These are phyloP conservation scores for Tetrapisispora phaffii DNA, from an alignment of 805 yeast species.

Conservation along the genomic window DNA sequence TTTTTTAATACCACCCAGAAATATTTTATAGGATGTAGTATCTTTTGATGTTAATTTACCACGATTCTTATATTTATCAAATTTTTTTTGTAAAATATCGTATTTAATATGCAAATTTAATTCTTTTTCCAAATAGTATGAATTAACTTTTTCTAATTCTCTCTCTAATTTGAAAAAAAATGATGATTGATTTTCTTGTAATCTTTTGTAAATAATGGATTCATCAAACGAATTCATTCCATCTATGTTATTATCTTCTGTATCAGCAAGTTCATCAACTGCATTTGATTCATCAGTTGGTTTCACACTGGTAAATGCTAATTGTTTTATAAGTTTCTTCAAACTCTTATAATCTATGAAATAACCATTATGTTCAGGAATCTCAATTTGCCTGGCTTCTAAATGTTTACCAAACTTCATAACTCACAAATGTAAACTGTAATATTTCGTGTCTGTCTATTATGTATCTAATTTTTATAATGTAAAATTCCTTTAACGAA, in stretches of 20 bases:
- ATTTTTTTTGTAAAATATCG: conserved; percentile 66
- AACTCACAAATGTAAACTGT: background rate
- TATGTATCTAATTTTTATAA: no score
- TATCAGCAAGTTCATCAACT: background rate
- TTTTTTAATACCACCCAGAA: conserved; percentile 82
- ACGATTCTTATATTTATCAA: conserved; percentile 37
- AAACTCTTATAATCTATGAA: conserved; percentile 92
- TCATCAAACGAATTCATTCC: conserved; percentile 15
- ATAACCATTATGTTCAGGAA: conserved; percentile 89
- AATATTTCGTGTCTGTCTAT: no score
- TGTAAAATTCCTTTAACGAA: no score
- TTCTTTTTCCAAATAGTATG: conserved; percentile 86
- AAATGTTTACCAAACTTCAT: conserved; percentile 93
- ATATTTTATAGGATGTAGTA: conserved; percentile 68
- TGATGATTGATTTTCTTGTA: conserved; percentile 86
- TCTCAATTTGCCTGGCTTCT: conserved; percentile 86
- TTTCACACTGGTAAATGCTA: conserved; percentile 33
- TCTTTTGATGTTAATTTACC: conserved; percentile 46
- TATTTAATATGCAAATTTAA: conserved; percentile 72
- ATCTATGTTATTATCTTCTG: background rate
- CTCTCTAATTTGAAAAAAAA: conserved; percentile 82
- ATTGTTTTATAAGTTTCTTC: conserved; percentile 80
- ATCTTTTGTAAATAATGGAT: conserved; percentile 36
- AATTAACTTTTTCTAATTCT: conserved; percentile 89
- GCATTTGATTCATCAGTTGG: background rate